Conservation (phyloP, 176 grass and related monocot species). For the Aegilops bicornis region DNA sequence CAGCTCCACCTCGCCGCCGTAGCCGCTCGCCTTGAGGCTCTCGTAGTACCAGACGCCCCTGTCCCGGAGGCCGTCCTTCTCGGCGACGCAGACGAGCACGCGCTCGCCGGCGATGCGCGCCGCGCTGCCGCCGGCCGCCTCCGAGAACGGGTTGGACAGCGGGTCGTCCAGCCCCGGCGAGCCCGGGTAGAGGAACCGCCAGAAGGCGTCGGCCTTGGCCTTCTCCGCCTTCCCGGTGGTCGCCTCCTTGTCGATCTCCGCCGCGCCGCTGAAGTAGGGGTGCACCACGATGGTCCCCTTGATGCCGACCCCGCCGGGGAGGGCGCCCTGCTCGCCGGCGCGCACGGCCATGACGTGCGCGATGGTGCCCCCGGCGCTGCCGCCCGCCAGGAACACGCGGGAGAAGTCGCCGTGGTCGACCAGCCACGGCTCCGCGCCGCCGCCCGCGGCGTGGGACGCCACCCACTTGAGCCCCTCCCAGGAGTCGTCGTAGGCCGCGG, state of each 20-base stretch:
- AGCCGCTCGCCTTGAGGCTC: constrained; percentile 53
- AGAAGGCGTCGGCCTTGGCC: constrained; percentile 46
- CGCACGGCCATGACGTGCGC: constrained; percentile 63
- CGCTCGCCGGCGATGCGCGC: constrained; percentile 49
- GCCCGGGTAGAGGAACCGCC: constrained; percentile 62
- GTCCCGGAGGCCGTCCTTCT: constrained; percentile 71
- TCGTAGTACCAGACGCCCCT: constrained; percentile 80
- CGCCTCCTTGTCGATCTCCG: constrained; percentile 50
- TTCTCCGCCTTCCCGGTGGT: constrained; percentile 34
- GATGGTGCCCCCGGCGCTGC: constrained; percentile 67
- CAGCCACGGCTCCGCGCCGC: constrained; percentile 49
- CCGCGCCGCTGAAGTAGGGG: constrained; percentile 73
- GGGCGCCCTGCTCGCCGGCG: constrained; percentile 28
- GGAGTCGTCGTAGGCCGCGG: constrained; percentile 65
- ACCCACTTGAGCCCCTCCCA: constrained; percentile 62
- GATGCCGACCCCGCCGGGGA: constrained; percentile 24
- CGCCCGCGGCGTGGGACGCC: constrained; percentile 44
- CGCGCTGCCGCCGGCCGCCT: constrained; percentile 47
- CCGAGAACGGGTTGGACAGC: constrained; percentile 64
- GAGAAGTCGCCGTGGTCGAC: constrained; percentile 53
- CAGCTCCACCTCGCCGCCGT: constrained; percentile 59
- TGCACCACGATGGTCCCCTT: constrained; percentile 54
- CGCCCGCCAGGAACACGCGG: constrained; percentile 54
- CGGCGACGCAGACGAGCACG: constrained; percentile 70
- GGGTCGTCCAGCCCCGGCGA: constrained; percentile 68